Evolutionary conservation across 805 yeast species (phyloP).

Genomic region (Groenewaldozyma tartarivorans): DNA sequence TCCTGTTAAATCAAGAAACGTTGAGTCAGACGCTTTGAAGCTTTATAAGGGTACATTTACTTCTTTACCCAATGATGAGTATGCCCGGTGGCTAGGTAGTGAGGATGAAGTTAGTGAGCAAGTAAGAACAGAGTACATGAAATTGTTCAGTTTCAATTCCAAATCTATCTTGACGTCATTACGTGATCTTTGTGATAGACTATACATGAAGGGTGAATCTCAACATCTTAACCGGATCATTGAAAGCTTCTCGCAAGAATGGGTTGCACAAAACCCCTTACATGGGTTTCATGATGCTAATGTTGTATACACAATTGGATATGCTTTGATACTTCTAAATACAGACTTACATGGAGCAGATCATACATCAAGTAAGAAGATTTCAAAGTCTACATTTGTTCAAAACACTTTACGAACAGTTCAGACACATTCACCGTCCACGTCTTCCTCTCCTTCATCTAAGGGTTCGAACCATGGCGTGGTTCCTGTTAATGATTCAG

Average conservation of each 20-base stretch:
- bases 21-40: conserved; percentile 7
- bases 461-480: neutral
- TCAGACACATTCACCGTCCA: conserved; percentile 3
- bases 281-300: conserved; percentile 42
- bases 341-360: conserved; percentile 63
- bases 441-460: neutral
- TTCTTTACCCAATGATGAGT: conserved; percentile 29
- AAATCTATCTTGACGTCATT: conserved; percentile 48
- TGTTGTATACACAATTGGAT: conserved; percentile 62
- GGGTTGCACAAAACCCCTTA: conserved; percentile 41
- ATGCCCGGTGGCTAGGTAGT: conserved; percentile 34
- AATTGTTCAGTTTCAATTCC: conserved; percentile 35
- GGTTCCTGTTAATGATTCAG: conserved; percentile 8
- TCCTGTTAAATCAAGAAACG: too few relatives aligned
- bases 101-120: conserved; percentile 17
- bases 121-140: conserved; percentile 31
- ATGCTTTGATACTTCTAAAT: conserved; percentile 61
- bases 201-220: conserved; percentile 76
- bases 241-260: conserved; percentile 56
- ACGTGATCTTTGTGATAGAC: conserved; percentile 48
- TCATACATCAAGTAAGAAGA: conserved; percentile 22
- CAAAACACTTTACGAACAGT: conserved; percentile 43
- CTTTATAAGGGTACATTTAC: conserved; percentile 12
- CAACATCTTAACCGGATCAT: conserved; percentile 70
- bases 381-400: conserved; percentile 37